Percentiles rank a stretch among this genome's conserved stretches.
These are phyloP conservation scores for Boletus rubroflammeus DNA, from an alignment of 768 basidiomycete species.

Conservation along the genomic window DNA sequence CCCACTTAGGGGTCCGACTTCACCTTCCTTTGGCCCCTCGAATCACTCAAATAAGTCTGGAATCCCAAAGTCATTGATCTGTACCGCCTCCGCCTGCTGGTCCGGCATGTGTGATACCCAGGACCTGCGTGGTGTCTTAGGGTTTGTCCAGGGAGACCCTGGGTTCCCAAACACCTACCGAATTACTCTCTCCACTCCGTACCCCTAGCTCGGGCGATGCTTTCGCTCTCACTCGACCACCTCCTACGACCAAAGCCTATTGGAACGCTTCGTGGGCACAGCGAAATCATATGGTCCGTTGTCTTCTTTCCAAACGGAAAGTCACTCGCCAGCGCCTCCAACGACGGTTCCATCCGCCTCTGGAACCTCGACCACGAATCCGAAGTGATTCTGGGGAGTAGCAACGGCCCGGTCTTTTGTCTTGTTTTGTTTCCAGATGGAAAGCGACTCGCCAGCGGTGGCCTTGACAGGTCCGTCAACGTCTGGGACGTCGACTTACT, in stretches of 20 bases:
- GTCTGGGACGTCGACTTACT: conserved; percentile 28
- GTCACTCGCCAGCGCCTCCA: conserved; percentile 26
- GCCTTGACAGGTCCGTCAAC: conserved; percentile 30
- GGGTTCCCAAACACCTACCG: conserved; percentile 21
- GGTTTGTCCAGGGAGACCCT: conserved; percentile 28
- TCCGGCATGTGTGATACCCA: conserved; percentile 29
- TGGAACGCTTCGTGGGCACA: conserved; percentile 23
- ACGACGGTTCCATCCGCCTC: conserved; percentile 29
- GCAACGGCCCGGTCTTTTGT: conserved; percentile 24
- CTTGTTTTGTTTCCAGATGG: conserved; percentile 28
- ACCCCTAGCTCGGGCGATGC: conserved; percentile 28
- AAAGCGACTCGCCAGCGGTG: conserved; percentile 27
- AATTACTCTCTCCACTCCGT: conserved; percentile 19
- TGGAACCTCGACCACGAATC: conserved; percentile 26
- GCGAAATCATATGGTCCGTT: conserved; percentile 29
- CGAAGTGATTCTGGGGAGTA: conserved; percentile 23
- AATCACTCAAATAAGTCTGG: conserved; percentile 30
- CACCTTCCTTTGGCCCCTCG: conserved; percentile 16
- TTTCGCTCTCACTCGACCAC: conserved; percentile 31
- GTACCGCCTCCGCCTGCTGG: conserved; percentile 31
- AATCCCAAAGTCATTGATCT: conserved; percentile 32
- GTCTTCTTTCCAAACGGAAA: conserved; percentile 27
- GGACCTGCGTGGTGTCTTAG: conserved; percentile 30
- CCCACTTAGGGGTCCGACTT: conserved; percentile 32
- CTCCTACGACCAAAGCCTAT: conserved; percentile 23